These are phyloP conservation scores for Larix sibirica DNA, from an alignment of 83 land plant genomes.

Conservation along the genomic window DNA sequence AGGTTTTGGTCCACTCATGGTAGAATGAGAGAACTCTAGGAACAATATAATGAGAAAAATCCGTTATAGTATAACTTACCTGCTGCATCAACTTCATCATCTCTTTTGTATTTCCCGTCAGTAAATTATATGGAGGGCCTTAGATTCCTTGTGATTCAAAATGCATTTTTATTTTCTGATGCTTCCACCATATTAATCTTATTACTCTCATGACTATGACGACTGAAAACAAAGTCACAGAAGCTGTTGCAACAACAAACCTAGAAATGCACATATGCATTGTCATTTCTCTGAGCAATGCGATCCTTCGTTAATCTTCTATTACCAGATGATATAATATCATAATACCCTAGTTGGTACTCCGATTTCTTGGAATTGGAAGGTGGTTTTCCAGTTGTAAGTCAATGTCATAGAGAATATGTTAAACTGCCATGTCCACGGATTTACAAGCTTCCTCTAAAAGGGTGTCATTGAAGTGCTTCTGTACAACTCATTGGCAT, in stretches of 20 bases:
- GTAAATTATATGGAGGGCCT: conserved; percentile 62
- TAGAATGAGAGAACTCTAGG: conserved; percentile 75
- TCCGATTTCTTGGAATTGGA: too few relatives aligned
- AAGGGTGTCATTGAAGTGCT: neutral
- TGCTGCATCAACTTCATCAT: conserved; percentile 53
- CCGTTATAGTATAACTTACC: conserved; percentile 61
- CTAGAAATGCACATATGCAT: neutral
- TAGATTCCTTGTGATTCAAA: conserved; percentile 67
- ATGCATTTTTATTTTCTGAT: conserved; percentile 47
- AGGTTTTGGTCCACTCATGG: conserved; percentile 76
- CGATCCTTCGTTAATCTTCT: neutral
- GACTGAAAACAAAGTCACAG: neutral
- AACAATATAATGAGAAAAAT: conserved; percentile 64
- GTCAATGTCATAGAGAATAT: neutral
- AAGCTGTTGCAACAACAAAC: neutral
- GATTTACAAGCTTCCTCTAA: neutral
- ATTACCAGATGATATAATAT: neutral
- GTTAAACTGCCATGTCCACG: neutral
- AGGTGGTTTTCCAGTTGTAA: neutral
- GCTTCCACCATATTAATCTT: conserved; percentile 61
- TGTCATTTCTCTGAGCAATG: neutral
- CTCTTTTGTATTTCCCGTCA: conserved; percentile 72
- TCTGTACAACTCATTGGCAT: neutral
- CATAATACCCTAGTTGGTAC: neutral
- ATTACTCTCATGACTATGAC: conserved; percentile 5